Conservation (phyloP, 352 stramenopile species). For the Globisporangium abappressorium region DNA sequence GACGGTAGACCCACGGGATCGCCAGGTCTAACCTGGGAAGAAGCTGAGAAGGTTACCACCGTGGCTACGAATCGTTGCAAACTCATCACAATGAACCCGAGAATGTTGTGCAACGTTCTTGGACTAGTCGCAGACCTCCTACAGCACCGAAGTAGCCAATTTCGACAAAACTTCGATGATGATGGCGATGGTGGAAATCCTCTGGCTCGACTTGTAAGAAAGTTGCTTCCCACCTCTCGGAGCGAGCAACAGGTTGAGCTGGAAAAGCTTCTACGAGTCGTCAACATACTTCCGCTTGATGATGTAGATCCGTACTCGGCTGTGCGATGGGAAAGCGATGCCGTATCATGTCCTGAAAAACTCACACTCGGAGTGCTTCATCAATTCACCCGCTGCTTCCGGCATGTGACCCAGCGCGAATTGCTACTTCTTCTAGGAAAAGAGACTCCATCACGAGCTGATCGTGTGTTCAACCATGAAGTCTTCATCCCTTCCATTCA, state of each 20-base stretch:
- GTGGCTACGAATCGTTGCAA: not conserved
- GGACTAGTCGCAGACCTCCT: not conserved
- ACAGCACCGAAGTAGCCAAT: not conserved
- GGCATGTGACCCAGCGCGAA: not conserved
- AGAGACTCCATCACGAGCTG: not conserved
- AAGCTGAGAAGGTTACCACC: not conserved
- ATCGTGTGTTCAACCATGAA: not conserved
- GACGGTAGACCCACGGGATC: not conserved
- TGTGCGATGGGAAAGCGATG: not conserved
- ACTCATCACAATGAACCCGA: not conserved
- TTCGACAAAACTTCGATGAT: not conserved
- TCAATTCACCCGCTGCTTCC: conserved; percentile 15
- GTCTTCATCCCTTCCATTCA: conserved; percentile 5
- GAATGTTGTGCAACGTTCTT: conserved; percentile 1
- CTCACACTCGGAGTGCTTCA: conserved; percentile 1
- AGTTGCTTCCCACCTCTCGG: not conserved
- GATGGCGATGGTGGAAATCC: not conserved
- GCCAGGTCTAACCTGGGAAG: not conserved
- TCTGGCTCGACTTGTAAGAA: not conserved
- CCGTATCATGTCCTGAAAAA: not conserved
- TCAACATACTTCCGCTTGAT: not conserved
- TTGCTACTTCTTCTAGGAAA: conserved; percentile 3
- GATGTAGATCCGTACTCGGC: not conserved
- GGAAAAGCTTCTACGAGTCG: not conserved
- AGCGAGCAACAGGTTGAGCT: not conserved